phyloP scores from a whole-genome alignment of 345 rosid species.

The Limnanthes douglasii region DNA sequence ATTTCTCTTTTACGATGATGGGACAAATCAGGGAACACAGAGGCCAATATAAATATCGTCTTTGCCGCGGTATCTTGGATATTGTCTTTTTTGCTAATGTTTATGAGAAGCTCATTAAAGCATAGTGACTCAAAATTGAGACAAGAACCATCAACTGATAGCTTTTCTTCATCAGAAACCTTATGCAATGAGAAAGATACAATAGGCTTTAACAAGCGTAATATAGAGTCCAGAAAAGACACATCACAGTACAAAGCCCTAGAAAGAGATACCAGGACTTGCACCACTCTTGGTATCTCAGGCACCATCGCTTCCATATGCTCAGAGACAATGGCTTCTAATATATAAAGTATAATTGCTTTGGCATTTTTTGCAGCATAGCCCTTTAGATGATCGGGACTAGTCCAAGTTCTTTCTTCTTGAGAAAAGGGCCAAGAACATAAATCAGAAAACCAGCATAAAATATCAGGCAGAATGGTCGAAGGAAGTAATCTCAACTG shows the following conservation, averaged over 20 bases:
- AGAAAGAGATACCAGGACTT: slow-evolving; percentile 51
- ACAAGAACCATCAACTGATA: slow-evolving; percentile 31
- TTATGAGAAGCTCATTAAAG: slow-evolving; percentile 47
- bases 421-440: slow-evolving; percentile 45
- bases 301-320: slow-evolving; percentile 83
- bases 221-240: slow-evolving; percentile 41
- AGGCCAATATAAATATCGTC: slow-evolving; percentile 42
- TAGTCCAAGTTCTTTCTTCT: slow-evolving; percentile 12
- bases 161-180: slow-evolving; percentile 36
- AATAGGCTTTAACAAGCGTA: slow-evolving; percentile 50
- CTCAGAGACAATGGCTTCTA: slow-evolving; percentile 52
- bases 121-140: slow-evolving; percentile 63
- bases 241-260: slow-evolving; percentile 49
- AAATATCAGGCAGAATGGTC: slow-evolving; percentile 42
- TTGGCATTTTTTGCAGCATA: slow-evolving; percentile 55
- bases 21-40: slow-evolving; percentile 49
- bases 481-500: slow-evolving; percentile 53
- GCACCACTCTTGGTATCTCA: slow-evolving; percentile 68
- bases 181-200: slow-evolving; percentile 48
- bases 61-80: slow-evolving; percentile 29
- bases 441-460: slow-evolving; percentile 78
- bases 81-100: slow-evolving; percentile 24
- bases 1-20: slow-evolving; percentile 30
- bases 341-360: slow-evolving; percentile 53
- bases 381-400: slow-evolving; percentile 34